phyloP scores from a whole-genome alignment of 768 basidiomycete genomes.

The Hericium rajendrae region DNA sequence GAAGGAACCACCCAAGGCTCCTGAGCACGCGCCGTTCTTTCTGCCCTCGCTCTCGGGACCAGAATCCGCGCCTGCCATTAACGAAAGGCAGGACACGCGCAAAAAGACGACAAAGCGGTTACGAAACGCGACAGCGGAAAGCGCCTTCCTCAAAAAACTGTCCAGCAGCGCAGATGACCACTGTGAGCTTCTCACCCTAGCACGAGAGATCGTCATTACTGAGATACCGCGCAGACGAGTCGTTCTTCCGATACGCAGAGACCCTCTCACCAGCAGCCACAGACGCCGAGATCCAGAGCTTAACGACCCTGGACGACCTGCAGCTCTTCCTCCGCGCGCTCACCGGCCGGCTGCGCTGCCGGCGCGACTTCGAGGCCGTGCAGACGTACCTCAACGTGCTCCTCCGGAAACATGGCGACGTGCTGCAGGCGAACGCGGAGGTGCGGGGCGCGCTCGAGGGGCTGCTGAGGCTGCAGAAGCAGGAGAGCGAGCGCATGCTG shows the following conservation, averaged over 20 bases:
- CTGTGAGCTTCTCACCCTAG: constrained; percentile 42
- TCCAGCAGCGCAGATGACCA: constrained; percentile 43
- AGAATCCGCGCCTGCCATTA: constrained; percentile 57
- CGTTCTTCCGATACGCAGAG: constrained; percentile 79
- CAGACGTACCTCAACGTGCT: constrained; percentile 83
- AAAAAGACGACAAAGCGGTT: constrained; percentile 38
- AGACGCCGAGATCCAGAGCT: constrained; percentile 82
- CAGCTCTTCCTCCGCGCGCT: constrained; percentile 66
- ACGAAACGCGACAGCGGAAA: constrained; percentile 26
- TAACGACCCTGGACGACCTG: constrained; percentile 56
- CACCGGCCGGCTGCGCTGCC: constrained; percentile 60
- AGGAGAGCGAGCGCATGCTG: constrained; percentile 70
- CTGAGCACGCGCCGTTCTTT: constrained; percentile 96
- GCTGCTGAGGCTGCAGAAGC: constrained; percentile 56
- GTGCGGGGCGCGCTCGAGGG: constrained; percentile 44
- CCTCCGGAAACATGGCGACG: constrained; percentile 75
- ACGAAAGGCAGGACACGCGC: constrained; percentile 24
- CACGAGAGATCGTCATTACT: too few species aligned
- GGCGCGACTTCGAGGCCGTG: constrained; percentile 90
- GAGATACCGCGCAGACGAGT: constrained; percentile 43
- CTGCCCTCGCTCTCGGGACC: constrained; percentile 84
- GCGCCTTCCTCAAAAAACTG: constrained; percentile 64
- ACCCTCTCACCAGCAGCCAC: constrained; percentile 82
- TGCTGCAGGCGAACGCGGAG: constrained; percentile 63
- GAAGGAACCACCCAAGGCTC: constrained; percentile 88